Percentiles rank a stretch among this genome's conserved stretches.
Evolutionary conservation across 495 filamentous ascomycete genomes (phyloP).

Genomic region (Aspergillus avenaceus): DNA sequence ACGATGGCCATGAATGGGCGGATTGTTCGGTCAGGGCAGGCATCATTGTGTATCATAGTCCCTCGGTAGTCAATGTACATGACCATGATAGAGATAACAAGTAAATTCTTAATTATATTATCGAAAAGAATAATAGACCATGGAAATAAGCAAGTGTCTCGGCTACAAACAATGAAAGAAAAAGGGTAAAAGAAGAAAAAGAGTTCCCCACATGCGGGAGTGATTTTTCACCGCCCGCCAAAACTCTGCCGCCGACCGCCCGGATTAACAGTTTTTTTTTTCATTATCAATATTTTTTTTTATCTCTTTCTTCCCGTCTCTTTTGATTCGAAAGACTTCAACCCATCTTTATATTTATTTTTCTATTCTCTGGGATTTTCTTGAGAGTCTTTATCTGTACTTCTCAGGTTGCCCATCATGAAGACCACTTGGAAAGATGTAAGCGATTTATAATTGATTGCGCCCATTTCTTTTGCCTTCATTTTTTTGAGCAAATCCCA

Average conservation of each 20-base stretch:
- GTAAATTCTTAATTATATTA: not conserved
- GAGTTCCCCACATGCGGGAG: slow-evolving; percentile 26
- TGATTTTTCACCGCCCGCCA: slow-evolving; percentile 30
- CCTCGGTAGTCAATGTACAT: slow-evolving; percentile 22
- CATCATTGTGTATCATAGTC: slow-evolving; percentile 25
- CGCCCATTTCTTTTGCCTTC: slow-evolving; percentile 2
- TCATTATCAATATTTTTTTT: slow-evolving; percentile 17
- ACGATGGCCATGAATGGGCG: slow-evolving; percentile 14
- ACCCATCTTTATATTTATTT: slow-evolving; percentile 2
- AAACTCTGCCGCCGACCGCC: slow-evolving; percentile 28
- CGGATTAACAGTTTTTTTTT: no score
- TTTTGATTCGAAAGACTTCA: slow-evolving; percentile 24
- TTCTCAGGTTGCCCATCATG: slow-evolving; percentile 46
- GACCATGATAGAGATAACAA: slow-evolving; percentile 3
- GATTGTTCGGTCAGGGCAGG: slow-evolving; percentile 18
- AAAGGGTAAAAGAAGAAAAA: no score
- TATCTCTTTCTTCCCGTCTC: slow-evolving; percentile 18
- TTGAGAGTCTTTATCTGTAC: slow-evolving; percentile 20
- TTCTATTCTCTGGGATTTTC: slow-evolving; percentile 4
- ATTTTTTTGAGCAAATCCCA: no score
- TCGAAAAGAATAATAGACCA: not conserved
- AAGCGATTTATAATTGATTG: no score
- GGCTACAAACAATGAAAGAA: no score
- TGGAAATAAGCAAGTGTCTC: not conserved
- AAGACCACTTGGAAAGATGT: slow-evolving; percentile 72